Conservation (phyloP, 345 rosid genomes). For the Populus euphratica region DNA sequence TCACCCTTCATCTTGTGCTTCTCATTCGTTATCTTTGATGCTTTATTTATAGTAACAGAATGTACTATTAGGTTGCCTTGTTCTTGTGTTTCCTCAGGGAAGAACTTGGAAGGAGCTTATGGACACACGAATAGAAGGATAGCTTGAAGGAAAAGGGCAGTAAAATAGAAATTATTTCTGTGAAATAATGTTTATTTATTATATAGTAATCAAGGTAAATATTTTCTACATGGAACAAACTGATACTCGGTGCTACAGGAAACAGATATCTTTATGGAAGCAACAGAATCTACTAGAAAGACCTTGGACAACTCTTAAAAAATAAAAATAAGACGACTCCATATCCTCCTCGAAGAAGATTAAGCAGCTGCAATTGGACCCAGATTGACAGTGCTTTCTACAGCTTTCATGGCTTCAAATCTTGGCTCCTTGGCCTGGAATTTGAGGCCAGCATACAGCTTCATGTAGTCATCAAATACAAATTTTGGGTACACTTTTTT, state of each 20-base stretch:
- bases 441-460: constrained; percentile 63
- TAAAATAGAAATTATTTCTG: neutral
- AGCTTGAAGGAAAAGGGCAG: neutral
- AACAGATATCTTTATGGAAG: neutral
- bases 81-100: neutral
- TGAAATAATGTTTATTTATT: neutral
- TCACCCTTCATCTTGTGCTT: neutral
- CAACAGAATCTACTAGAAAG: neutral
- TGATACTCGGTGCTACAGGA: neutral
- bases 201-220: neutral
- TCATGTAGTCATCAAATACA: constrained; percentile 90
- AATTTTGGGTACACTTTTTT: constrained; percentile 61
- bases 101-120: neutral
- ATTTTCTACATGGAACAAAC: neutral
- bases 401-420: constrained; percentile 83
- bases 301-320: neutral
- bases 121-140: neutral
- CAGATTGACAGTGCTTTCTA: constrained; percentile 18
- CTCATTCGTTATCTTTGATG: neutral
- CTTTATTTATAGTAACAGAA: too few species aligned
- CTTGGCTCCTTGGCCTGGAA: constrained; percentile 93
- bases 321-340: neutral
- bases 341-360: neutral
- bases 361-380: constrained; percentile 45
- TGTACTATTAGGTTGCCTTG: neutral